Conservation (phyloP, 169 alveolate species). For the Babesia ovata region DNA sequence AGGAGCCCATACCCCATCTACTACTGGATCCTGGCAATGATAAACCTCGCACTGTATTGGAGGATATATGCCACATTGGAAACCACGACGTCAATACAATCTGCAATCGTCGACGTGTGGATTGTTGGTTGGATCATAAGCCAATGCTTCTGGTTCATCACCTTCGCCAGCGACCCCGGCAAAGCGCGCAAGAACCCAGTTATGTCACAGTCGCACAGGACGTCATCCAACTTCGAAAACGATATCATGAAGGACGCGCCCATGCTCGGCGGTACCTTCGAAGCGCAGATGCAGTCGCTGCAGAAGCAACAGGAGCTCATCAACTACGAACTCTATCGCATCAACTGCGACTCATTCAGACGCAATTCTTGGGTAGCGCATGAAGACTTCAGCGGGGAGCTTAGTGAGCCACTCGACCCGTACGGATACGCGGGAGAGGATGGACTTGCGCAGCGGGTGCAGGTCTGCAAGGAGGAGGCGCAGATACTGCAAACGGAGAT, state of each 20-base stretch:
- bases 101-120: slow-evolving; percentile 40
- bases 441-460: slow-evolving; percentile 37
- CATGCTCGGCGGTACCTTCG: slow-evolving; percentile 47
- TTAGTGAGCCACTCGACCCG: slow-evolving; percentile 50
- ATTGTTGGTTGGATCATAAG: slow-evolving; percentile 27
- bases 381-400: slow-evolving; percentile 36
- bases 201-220: slow-evolving; percentile 22
- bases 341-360: slow-evolving; percentile 40
- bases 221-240: slow-evolving; percentile 44
- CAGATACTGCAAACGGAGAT: slow-evolving; percentile 60
- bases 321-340: slow-evolving; percentile 58
- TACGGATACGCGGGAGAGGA: slow-evolving; percentile 32
- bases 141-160: slow-evolving; percentile 62
- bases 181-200: slow-evolving; percentile 42
- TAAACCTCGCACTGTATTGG: slow-evolving; percentile 39
- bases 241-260: slow-evolving; percentile 64
- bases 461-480: slow-evolving; percentile 51
- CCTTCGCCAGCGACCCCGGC: slow-evolving; percentile 69
- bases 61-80: slow-evolving; percentile 8
- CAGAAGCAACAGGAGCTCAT: slow-evolving; percentile 58
- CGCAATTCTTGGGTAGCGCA: slow-evolving; percentile 58
- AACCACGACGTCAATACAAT: not conserved
- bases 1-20: slow-evolving; percentile 54
- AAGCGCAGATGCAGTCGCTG: slow-evolving; percentile 51
- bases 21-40: slow-evolving; percentile 49